Evolutionary conservation across 1,284 basidiomycete genomes (phyloP), one percentile per base, ranked within the genome.

Genomic region (Cryptococcus depauperatus): DNA sequence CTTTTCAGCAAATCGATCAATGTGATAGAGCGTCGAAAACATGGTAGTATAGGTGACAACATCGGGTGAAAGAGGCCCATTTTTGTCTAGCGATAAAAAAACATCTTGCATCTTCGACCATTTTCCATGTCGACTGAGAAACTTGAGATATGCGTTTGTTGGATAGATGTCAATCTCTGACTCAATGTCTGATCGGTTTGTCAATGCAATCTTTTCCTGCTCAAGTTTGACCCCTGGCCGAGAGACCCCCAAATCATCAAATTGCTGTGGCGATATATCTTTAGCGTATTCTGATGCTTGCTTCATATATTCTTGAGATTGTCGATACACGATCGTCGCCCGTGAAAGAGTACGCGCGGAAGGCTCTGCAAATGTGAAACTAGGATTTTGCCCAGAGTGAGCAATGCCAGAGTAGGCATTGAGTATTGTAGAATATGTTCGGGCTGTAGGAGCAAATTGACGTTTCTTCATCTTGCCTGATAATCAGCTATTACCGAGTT

Each of bases 91-190:
- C 0, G 54, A 46, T 7, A 62, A 35, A 44, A 63, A 66, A 4
- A 66, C 55, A 5, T 48, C 43, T 41, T 65, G 50, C 58, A 71
- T 66, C 47, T 69, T 61, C 5, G 56, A 51, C 54, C 52, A 64
- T 47, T 64, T 46, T 4, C 58, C 54, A 19, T 56, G 60, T 19
- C 61, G 52, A 2, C 56, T 52, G 26, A 70, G 54, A 39, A 63
- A 67, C 41, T 64, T 61, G 44, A 72, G 58, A 50, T 71, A 71
- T 8, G 68, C 60, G 44, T 70, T 70, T 6, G 59, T 63, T 11
- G 66, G 62, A 8, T 50, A 37, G 5, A 58, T 26, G 37, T 53
- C 57, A 32, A 62, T 47, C 23, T 64, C 55, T 21, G 46, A 46
- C 13, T 32, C 23, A 23, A 26, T 22, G 10, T 48, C 44, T 18